Conservation (phyloP, 1,284 basidiomycete species). For the Heterobasidion occidentale region DNA sequence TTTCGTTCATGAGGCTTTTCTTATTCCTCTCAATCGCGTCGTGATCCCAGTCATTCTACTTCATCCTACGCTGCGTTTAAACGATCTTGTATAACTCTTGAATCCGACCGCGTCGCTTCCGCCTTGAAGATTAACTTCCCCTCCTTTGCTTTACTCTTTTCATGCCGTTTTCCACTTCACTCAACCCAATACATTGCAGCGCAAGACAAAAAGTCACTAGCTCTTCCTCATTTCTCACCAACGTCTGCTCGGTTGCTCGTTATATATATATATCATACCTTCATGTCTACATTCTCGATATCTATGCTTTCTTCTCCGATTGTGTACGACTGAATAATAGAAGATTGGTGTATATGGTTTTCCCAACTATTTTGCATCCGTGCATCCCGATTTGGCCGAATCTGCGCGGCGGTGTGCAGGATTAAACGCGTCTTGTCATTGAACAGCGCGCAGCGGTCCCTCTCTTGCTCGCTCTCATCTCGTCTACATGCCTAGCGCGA, state of each 20-base stretch:
- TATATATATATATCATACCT: conserved; percentile 11
- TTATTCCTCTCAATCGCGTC: not conserved
- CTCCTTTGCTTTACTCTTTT: conserved; percentile 6
- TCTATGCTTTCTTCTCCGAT: conserved; percentile 6
- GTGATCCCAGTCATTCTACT: not conserved
- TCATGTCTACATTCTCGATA: conserved; percentile 10
- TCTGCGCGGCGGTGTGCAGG: not conserved
- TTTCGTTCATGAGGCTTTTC: not conserved
- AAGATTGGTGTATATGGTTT: not conserved
- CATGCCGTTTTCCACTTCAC: conserved; percentile 5
- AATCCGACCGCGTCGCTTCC: conserved; percentile 3
- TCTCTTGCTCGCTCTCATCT: too few species aligned
- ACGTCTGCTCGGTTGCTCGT: not conserved
- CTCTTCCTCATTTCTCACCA: conserved; percentile 6
- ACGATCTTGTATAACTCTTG: conserved; percentile 11
- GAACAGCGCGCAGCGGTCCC: too few species aligned
- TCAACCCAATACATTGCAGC: conserved; percentile 15
- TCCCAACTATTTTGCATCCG: not conserved
- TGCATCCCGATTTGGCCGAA: not conserved
- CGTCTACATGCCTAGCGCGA: conserved; percentile 31
- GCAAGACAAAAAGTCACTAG: conserved; percentile 16
- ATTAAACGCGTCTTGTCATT: too few species aligned
- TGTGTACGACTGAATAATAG: conserved; percentile 5
- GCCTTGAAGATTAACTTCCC: not conserved
- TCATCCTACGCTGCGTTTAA: conserved; percentile 1